Conservation (phyloP, 345 rosid species). For the Sisymbrium irio region DNA sequence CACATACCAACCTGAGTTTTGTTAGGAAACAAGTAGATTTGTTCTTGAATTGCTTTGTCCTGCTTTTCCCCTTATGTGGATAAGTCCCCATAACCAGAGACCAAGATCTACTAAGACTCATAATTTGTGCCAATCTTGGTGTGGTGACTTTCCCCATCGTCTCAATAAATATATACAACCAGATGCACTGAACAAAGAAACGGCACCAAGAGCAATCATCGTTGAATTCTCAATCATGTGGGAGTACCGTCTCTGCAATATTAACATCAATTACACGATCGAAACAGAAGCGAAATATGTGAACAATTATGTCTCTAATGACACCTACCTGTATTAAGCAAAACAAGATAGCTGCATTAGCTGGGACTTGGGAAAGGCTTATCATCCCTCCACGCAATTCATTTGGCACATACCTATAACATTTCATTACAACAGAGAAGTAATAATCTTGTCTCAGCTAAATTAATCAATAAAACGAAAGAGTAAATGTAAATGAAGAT, state of each 20-base stretch:
- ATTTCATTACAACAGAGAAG: not conserved
- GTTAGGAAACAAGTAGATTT: slow-evolving; percentile 5
- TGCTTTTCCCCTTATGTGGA: not conserved
- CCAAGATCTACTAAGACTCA: slow-evolving; percentile 33
- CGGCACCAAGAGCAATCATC: slow-evolving; percentile 57
- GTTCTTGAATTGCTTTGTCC: not conserved
- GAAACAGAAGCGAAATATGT: not conserved
- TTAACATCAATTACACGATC: not conserved
- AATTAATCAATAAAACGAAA: not conserved
- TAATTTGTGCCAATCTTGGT: slow-evolving; percentile 73
- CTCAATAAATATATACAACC: slow-evolving; percentile 79
- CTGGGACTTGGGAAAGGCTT: slow-evolving; percentile 77
- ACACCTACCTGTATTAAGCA: slow-evolving; percentile 54
- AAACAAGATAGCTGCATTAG: slow-evolving; percentile 67
- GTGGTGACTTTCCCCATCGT: slow-evolving; percentile 89
- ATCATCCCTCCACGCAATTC: slow-evolving; percentile 98
- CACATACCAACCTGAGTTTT: slow-evolving; percentile 13
- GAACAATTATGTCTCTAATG: not conserved
- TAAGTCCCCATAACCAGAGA: slow-evolving; percentile 12
- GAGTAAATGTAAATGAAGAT: slow-evolving; percentile 10
- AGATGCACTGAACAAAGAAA: slow-evolving; percentile 67
- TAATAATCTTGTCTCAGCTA: not conserved
- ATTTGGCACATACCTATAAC: slow-evolving; percentile 77
- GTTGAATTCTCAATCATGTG: slow-evolving; percentile 65
- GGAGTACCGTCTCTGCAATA: slow-evolving; percentile 72